Conservation (phyloP, 2,329 filamentous ascomycete genomes). For the Triangularia verruculosa region DNA sequence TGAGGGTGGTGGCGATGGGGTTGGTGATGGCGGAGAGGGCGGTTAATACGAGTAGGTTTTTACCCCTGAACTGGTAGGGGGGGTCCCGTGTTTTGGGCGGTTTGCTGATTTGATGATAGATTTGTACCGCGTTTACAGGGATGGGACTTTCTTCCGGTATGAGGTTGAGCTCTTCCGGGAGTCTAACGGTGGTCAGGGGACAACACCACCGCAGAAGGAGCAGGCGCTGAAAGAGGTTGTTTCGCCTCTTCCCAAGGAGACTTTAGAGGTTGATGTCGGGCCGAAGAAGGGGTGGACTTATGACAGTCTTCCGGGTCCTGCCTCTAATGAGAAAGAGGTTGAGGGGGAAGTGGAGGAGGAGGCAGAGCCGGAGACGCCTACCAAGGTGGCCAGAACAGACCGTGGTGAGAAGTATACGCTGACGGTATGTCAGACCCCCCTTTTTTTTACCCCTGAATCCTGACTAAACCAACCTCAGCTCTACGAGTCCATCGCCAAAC, state of each 20-base stretch:
- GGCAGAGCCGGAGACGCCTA: background rate
- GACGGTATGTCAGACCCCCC: constrained; percentile 42
- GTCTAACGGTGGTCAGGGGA: constrained; percentile 26
- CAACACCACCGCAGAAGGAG: background rate
- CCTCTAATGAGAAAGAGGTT: background rate
- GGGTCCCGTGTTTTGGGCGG: background rate
- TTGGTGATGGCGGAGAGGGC: constrained; percentile 38
- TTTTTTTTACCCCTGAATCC: background rate
- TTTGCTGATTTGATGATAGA: constrained; percentile 3
- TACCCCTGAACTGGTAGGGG: background rate
- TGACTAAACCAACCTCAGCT: constrained; percentile 46
- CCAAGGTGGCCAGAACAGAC: constrained; percentile 3
- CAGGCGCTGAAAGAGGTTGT: background rate
- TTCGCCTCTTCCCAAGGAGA: background rate
- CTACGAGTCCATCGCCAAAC: constrained; percentile 60
- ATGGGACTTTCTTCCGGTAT: constrained; percentile 25
- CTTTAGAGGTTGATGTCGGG: background rate
- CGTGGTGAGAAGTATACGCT: constrained; percentile 57
- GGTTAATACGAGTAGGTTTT: constrained; percentile 49
- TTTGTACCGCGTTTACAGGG: constrained; percentile 16
- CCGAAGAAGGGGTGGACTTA: background rate
- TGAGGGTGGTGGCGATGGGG: constrained; percentile 33
- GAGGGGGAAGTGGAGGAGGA: constrained; percentile 39
- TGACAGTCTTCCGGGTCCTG: background rate
- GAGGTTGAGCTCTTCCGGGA: constrained; percentile 57